phyloP scores from a whole-genome alignment of 768 basidiomycete genomes.

The Mycena sanguinolenta region DNA sequence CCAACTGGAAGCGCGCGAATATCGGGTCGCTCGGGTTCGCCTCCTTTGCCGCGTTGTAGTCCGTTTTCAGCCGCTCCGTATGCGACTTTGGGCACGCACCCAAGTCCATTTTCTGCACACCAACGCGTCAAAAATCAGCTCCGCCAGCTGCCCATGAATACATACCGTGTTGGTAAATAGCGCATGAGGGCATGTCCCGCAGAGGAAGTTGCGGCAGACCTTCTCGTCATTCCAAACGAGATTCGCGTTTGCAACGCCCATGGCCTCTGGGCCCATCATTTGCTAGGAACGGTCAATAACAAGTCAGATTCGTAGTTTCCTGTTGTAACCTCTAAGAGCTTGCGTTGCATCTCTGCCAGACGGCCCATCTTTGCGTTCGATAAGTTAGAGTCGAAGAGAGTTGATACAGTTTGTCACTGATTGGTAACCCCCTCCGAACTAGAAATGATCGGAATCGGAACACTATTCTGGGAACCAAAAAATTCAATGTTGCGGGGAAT shows the following conservation, averaged over 20 bases:
- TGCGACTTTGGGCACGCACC: constrained; percentile 98
- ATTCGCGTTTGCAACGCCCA: constrained; percentile 95
- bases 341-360: constrained; percentile 97
- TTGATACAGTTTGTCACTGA: constrained; percentile 3
- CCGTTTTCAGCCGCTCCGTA: constrained; percentile 92
- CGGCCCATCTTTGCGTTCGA: constrained; percentile 78
- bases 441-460: neutral
- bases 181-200: constrained; percentile 98
- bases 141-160: constrained; percentile 30
- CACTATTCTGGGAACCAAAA: neutral
- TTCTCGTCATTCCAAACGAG: constrained; percentile 96
- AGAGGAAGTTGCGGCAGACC: constrained; percentile 98
- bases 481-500: constrained; percentile 6
- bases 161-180: constrained; percentile 97
- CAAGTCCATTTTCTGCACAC: constrained; percentile 96
- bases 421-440: neutral
- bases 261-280: constrained; percentile 99
- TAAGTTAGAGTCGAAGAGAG: constrained; percentile 9
- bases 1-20: constrained; percentile 90
- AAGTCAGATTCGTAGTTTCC: constrained; percentile 53
- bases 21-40: constrained; percentile 83
- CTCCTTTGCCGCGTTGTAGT: constrained; percentile 86
- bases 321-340: constrained; percentile 72
- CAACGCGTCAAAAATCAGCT: constrained; percentile 10
- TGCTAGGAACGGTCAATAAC: constrained; percentile 71